Percentiles rank a stretch among this genome's conserved stretches.
These are phyloP conservation scores for Houttuynia cordata DNA, from an alignment of 164 flowering plant genomes.

Conservation along the genomic window DNA sequence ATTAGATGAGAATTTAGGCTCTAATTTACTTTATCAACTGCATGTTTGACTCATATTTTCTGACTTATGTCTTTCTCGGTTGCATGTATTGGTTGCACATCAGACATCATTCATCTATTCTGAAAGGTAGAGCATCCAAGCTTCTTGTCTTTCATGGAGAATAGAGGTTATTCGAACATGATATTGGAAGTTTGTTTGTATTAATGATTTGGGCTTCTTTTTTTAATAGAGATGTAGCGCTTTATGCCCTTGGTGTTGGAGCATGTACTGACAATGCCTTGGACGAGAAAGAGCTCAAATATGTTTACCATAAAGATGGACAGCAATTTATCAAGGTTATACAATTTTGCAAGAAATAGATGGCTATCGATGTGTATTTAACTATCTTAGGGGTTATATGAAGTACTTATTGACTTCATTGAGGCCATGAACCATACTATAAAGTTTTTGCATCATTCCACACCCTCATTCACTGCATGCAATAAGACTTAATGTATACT, in stretches of 20 bases:
- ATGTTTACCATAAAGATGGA: constrained; percentile 69
- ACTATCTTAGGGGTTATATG: not conserved
- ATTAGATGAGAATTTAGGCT: too few species aligned
- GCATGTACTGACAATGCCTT: constrained; percentile 66
- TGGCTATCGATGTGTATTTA: not conserved
- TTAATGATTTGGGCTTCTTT: not conserved
- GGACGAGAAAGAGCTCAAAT: constrained; percentile 76
- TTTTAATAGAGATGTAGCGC: constrained; percentile 58
- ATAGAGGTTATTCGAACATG: not conserved
- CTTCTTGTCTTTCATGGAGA: not conserved
- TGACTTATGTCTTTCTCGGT: not conserved
- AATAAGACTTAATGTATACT: too few species aligned
- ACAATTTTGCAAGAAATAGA: not conserved
- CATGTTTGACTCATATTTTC: not conserved
- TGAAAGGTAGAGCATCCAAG: constrained; percentile 39
- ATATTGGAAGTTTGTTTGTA: not conserved
- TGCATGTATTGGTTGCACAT: constrained; percentile 7
- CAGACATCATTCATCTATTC: constrained; percentile 41
- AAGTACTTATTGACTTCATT: not conserved
- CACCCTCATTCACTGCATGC: not conserved
- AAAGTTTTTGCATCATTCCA: too few species aligned
- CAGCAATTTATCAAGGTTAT: constrained; percentile 56
- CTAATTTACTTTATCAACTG: too few species aligned
- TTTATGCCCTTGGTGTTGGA: constrained; percentile 90
- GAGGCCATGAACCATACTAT: not conserved